Base-by-base conservation (phyloP, 1,139 yeast genomes). In the Petasospora rhodanensis region DNA sequence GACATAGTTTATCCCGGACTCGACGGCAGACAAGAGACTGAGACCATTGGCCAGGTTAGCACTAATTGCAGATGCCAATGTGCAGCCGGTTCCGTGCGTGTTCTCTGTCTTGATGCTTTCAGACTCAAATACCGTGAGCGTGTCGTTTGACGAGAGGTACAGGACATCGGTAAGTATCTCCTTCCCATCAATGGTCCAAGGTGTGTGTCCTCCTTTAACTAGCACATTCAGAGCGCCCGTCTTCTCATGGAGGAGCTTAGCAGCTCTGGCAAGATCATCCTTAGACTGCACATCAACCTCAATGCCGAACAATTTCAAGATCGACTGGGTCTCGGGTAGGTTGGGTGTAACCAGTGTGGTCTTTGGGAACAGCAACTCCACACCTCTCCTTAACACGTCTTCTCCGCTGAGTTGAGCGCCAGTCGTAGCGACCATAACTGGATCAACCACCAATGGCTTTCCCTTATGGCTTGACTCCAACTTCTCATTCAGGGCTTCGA, bases 11-110 rank as follows among this genome's bases (percentile, higher is more conserved):
- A 84, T 72, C 0, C 81, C 73, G 16, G 70, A 59, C 7, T 66
- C 65, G 7, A 83, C 69, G 0, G 95, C 64, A 4, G 64, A 66
- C 2, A 50, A 44, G 9, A 83, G 48, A 0, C 62, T 24, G 22
- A 51, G 43, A 0, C 76, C 78, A 26, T 63, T 64, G 3, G 95
- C 89, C 29, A 85, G 47, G 46, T 82, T 77, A 2, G 93, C 76
- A 0, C 94, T 80, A 46, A 87, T 79, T 1, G 95, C 70, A 2
- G 95, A 79, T 0, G 95, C 78, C 32, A 87, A 63, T 0, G 96
- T 83, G 56, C 96, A 87, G 1, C 96, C 96, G 2, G 96, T 85
- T 8, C 96, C 96, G 55, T 87, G 96, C 1, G 87, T 77, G 48
- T 78, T 73, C 4, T 59, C 53, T 2, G 85, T 66, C 4, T 61